Base-by-base conservation (phyloP, 306 rosid species). In the Trifolium dubium region DNA sequence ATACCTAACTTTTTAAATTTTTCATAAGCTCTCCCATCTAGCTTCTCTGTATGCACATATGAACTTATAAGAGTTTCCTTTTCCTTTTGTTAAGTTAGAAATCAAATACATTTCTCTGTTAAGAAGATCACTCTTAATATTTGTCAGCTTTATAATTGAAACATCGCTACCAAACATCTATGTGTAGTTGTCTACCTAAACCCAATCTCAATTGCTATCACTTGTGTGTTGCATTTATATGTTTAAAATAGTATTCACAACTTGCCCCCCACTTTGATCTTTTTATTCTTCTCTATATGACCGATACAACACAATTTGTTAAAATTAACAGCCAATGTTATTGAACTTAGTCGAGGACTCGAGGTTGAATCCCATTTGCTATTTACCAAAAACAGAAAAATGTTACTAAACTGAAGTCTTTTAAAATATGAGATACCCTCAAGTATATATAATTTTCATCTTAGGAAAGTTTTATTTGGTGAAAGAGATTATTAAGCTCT, bases 221-320 rank as follows among this genome's bases (percentile, higher is more conserved):
- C 44, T 29, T 40, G 28, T 43, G 67, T 34, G 74, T 76, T 59
- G 23, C 72, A 19, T 73, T 74, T 60, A 8, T 74, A 15, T 58
- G 39, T 40, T 64, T 61, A 19, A 69, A 74, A 74, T 32, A 41
- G n/a, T 74, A 64, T 67, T 7, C 39, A 49, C 34, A 51, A 40
- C 15, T 5, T 61, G 41, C 28, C 13, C 55, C 49, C 1, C 32
- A 14, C 12, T 64, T 58, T 61, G 73, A 43, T 64, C 23, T 12
- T 51, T 32, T 8, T 18, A 18, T 64, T 67, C 32, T 67, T 59
- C 28, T 65, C 6, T 17, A 67, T 30, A 43, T 51, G 43, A 61
- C 61, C 47, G 15, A 15, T 58, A 28, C 35, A 14, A 74, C 51
- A 19, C 28, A 39, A 40, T 73, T 59, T 44, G 41, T 14, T 46